Evolutionary conservation across 208 protist genomes (phyloP).

Genomic region (Crithidia sp.): DNA sequence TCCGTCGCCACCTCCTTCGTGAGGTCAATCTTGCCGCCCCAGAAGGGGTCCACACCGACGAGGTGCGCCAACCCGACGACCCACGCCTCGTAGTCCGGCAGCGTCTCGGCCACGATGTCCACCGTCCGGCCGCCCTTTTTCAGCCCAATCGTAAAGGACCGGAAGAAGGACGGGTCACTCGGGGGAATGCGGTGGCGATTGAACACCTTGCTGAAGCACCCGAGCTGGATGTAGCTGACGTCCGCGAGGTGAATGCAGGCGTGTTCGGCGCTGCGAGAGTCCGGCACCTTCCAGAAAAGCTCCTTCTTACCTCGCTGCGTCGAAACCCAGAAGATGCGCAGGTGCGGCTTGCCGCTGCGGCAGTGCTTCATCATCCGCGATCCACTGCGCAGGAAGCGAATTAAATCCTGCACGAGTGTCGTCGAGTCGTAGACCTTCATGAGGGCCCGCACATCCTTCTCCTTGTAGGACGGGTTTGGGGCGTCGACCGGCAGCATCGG

Average conservation of each 20-base stretch:
- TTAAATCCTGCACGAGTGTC: slow-evolving; percentile 81
- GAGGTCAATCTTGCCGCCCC: slow-evolving; percentile 91
- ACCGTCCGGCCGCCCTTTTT: slow-evolving; percentile 86
- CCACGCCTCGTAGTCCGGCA: slow-evolving; percentile 94
- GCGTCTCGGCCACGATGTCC: slow-evolving; percentile 86
- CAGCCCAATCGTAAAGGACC: slow-evolving; percentile 87
- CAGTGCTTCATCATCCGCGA: slow-evolving; percentile 93
- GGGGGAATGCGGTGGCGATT: slow-evolving; percentile 66
- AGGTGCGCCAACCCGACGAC: slow-evolving; percentile 87
- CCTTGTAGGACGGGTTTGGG: slow-evolving; percentile 29
- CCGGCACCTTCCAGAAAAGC: slow-evolving; percentile 83
- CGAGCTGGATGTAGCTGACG: slow-evolving; percentile 88
- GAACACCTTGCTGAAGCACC: slow-evolving; percentile 94
- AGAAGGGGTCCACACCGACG: slow-evolving; percentile 85
- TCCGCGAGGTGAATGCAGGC: slow-evolving; percentile 72
- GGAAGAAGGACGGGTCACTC: slow-evolving; percentile 80
- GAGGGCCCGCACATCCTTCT: slow-evolving; percentile 68
- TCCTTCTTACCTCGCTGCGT: slow-evolving; percentile 48
- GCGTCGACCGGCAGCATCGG: slow-evolving; percentile 16
- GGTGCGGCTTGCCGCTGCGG: slow-evolving; percentile 88
- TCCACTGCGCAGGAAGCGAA: slow-evolving; percentile 83
- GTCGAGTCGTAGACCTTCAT: slow-evolving; percentile 91
- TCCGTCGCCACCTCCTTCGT: slow-evolving; percentile 68
- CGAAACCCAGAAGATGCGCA: slow-evolving; percentile 88
- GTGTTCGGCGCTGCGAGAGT: slow-evolving; percentile 42